Percentiles rank a stretch among this genome's conserved stretches.
These are phyloP conservation scores for Talaromyces sp. DNA, from an alignment of 2,329 filamentous ascomycete species.

Conservation along the genomic window DNA sequence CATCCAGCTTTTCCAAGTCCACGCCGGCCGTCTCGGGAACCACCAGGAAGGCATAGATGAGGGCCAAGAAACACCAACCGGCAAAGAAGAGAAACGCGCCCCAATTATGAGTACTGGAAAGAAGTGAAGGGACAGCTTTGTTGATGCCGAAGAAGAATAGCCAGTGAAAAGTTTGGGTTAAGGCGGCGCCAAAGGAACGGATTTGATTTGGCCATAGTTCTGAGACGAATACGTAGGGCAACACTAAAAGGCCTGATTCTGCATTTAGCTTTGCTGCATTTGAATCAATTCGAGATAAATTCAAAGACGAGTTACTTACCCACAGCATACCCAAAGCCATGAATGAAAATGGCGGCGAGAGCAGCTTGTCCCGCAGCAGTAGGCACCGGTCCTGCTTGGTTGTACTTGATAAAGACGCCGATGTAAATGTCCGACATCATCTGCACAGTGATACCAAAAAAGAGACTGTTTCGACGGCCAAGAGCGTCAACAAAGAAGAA, in stretches of 20 bases:
- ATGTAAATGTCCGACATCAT: constrained; percentile 44
- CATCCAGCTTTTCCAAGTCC: constrained; percentile 7
- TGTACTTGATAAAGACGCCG: constrained; percentile 39
- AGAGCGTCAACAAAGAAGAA: constrained; percentile 47
- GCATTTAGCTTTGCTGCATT: not conserved
- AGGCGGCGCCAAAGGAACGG: constrained; percentile 43
- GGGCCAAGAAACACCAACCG: constrained; percentile 36
- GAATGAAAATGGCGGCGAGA: constrained; percentile 45
- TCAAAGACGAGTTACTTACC: constrained; percentile 26
- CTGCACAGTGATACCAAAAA: constrained; percentile 38
- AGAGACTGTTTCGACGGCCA: constrained; percentile 39
- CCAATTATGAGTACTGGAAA: constrained; percentile 38
- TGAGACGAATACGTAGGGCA: constrained; percentile 46
- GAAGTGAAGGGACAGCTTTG: constrained; percentile 34
- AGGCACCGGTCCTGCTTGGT: constrained; percentile 26
- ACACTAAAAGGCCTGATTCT: constrained; percentile 33
- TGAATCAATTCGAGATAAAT: no score
- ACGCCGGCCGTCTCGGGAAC: constrained; percentile 37
- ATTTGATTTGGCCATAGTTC: constrained; percentile 48
- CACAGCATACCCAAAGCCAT: constrained; percentile 45
- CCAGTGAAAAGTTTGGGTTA: constrained; percentile 43
- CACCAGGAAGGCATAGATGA: constrained; percentile 39
- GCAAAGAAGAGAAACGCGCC: constrained; percentile 46
- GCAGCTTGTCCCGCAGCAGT: constrained; percentile 36
- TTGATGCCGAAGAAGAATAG: constrained; percentile 43